Conservation (phyloP, 495 filamentous ascomycete genomes). For the Xylaria cubensis region DNA sequence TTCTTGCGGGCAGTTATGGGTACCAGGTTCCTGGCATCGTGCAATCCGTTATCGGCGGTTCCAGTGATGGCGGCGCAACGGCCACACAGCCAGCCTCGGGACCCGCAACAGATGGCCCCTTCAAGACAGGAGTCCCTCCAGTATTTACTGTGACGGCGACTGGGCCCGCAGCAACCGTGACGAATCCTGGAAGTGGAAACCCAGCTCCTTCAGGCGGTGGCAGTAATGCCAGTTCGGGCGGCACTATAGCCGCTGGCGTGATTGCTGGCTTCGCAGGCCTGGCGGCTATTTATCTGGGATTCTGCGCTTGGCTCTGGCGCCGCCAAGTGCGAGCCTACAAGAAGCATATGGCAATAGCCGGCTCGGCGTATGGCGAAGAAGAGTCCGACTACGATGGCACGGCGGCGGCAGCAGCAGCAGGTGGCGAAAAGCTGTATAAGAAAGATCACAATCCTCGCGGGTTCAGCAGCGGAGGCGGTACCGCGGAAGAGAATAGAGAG, state of each 20-base stretch:
- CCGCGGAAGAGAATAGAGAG: slow-evolving; percentile 15
- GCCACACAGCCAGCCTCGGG: slow-evolving; percentile 67
- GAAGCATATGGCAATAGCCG: slow-evolving; percentile 64
- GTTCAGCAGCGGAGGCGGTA: slow-evolving; percentile 32
- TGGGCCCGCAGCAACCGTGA: slow-evolving; percentile 64
- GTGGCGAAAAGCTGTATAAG: slow-evolving; percentile 38
- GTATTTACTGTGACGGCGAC: slow-evolving; percentile 69
- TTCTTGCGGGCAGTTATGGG: slow-evolving; percentile 63
- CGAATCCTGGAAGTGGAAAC: slow-evolving; percentile 32
- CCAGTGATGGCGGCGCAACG: slow-evolving; percentile 66
- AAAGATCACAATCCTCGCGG: slow-evolving; percentile 27
- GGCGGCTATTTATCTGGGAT: slow-evolving; percentile 67
- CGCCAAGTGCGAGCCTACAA: slow-evolving; percentile 67
- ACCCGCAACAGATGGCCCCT: slow-evolving; percentile 67
- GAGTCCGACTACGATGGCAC: slow-evolving; percentile 29
- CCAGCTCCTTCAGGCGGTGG: slow-evolving; percentile 12
- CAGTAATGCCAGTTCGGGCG: slow-evolving; percentile 53
- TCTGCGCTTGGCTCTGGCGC: slow-evolving; percentile 74
- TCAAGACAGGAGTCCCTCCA: slow-evolving; percentile 69
- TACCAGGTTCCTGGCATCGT: slow-evolving; percentile 70
- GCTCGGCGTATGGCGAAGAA: slow-evolving; percentile 35
- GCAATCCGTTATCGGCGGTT: slow-evolving; percentile 68
- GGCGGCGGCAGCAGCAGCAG: slow-evolving; percentile 26
- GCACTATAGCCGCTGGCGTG: slow-evolving; percentile 67
- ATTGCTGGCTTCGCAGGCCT: slow-evolving; percentile 67